These are phyloP conservation scores for Grifola frondosa DNA, from an alignment of 1,284 basidiomycete species.

Conservation along the genomic window DNA sequence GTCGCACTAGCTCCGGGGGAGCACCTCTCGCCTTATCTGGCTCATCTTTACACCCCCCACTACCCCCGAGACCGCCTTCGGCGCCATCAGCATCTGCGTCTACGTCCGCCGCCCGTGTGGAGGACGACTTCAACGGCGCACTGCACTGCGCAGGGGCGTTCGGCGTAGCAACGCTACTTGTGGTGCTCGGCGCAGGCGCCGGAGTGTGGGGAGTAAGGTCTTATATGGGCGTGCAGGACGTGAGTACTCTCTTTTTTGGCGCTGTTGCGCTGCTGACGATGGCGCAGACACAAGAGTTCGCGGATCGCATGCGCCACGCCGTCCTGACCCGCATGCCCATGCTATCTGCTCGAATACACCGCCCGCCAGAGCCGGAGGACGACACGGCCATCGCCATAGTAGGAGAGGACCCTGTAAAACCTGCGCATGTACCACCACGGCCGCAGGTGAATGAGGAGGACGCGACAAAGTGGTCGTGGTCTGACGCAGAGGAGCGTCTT, in stretches of 20 bases:
- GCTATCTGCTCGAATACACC: constrained; percentile 52
- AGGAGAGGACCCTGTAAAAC: neutral
- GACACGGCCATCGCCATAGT: constrained; percentile 14
- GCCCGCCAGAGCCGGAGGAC: constrained; percentile 38
- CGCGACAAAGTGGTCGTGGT: constrained; percentile 43
- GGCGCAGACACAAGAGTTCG: constrained; percentile 60
- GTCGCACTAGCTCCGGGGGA: constrained; percentile 16
- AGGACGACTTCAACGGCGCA: constrained; percentile 39
- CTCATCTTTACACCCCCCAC: no score
- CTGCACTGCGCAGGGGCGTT: constrained; percentile 47
- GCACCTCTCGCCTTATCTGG: constrained; percentile 5
- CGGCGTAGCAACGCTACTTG: constrained; percentile 43
- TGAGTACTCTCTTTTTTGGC: constrained; percentile 24
- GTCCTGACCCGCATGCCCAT: constrained; percentile 46
- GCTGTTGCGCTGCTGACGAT: neutral
- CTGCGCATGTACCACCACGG: constrained; percentile 9
- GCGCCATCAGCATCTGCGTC: constrained; percentile 4
- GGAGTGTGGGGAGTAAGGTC: constrained; percentile 40
- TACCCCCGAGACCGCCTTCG: constrained; percentile 1
- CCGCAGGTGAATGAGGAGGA: constrained; percentile 2
- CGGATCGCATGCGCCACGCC: constrained; percentile 45
- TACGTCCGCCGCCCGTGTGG: constrained; percentile 1
- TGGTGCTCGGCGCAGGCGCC: constrained; percentile 32
- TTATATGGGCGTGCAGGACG: constrained; percentile 40
- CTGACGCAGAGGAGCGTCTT: constrained; percentile 50